Conservation (phyloP, 352 stramenopile species). For the Pythium myriotylum region DNA sequence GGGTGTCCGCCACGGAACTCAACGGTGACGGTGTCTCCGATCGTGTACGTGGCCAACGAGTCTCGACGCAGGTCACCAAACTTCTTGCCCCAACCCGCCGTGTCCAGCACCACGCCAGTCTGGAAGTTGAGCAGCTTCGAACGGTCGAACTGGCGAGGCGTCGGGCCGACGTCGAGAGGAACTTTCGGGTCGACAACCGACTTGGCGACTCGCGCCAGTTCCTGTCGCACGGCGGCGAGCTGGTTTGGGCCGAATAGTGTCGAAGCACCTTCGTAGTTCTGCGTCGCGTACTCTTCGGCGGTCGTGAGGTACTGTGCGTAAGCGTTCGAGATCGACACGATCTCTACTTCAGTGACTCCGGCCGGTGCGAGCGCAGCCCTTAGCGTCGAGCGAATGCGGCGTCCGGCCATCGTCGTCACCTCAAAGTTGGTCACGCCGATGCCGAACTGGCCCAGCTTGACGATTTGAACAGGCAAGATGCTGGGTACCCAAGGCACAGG, state of each 20-base stretch:
- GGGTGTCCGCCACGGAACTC: conserved; percentile 53
- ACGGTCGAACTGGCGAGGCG: conserved; percentile 41
- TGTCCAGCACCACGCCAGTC: conserved; percentile 41
- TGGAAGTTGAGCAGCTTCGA: conserved; percentile 38
- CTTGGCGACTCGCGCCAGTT: conserved; percentile 40
- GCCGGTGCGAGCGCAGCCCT: conserved; percentile 25
- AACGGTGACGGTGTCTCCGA: conserved; percentile 38
- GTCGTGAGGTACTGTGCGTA: conserved; percentile 75
- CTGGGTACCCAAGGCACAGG: conserved; percentile 44
- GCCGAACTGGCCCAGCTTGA: conserved; percentile 56
- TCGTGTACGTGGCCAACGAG: conserved; percentile 26
- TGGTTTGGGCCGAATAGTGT: conserved; percentile 75
- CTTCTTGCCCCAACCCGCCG: conserved; percentile 16
- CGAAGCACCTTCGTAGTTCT: conserved; percentile 75
- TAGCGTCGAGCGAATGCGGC: conserved; percentile 43
- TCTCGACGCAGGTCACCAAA: conserved; percentile 37
- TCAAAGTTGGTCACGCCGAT: conserved; percentile 61
- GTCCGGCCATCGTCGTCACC: conserved; percentile 61
- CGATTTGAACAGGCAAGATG: conserved; percentile 56
- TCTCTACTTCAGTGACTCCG: conserved; percentile 48
- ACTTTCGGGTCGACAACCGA: conserved; percentile 33
- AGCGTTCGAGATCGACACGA: conserved; percentile 54
- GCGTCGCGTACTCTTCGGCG: conserved; percentile 55
- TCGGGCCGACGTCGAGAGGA: conserved; percentile 35
- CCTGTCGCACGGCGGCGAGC: conserved; percentile 55